Conservation (phyloP, 805 yeast genomes). For the Barnettozyma sp. region DNA sequence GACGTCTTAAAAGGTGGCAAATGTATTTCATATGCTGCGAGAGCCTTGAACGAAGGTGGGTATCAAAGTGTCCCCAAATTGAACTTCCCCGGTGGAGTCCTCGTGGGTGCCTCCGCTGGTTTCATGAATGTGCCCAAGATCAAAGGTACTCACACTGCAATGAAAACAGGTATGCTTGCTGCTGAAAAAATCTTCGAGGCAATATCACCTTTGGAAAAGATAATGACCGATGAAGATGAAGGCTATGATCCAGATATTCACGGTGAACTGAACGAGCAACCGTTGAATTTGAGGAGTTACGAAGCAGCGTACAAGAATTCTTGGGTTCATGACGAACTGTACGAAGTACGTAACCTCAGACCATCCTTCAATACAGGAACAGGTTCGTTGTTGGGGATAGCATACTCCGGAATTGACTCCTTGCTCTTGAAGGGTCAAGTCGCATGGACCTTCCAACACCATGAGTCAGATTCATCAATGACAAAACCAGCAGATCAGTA, state of each 20-base stretch:
- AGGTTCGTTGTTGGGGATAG: constrained; percentile 78
- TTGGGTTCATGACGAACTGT: constrained; percentile 81
- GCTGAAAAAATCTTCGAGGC: constrained; percentile 72
- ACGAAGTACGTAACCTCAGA: constrained; percentile 81
- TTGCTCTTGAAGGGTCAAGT: constrained; percentile 68
- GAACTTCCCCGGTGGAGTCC: constrained; percentile 91
- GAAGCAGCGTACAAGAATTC: constrained; percentile 62
- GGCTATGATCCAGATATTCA: constrained; percentile 35
- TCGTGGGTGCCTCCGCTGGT: constrained; percentile 95
- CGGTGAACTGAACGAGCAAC: constrained; percentile 33
- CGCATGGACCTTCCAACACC: constrained; percentile 82
- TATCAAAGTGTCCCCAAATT: constrained; percentile 86
- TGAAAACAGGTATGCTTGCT: constrained; percentile 92
- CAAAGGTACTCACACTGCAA: constrained; percentile 96
- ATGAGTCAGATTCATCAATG: constrained; percentile 59
- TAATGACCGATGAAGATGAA: constrained; percentile 36
- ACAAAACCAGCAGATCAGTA: constrained; percentile 63
- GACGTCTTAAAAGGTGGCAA: constrained; percentile 78
- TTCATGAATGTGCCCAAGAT: constrained; percentile 96
- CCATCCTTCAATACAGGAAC: constrained; percentile 79
- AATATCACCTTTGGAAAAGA: constrained; percentile 37
- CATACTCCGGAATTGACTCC: constrained; percentile 79
- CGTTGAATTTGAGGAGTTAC: constrained; percentile 49
- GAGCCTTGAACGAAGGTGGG: constrained; percentile 98
- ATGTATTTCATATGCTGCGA: constrained; percentile 89